Percentiles rank a stretch among this genome's conserved stretches.
These are phyloP conservation scores for Mycena olivaceomarginata DNA, from an alignment of 768 basidiomycete genomes.

Conservation along the genomic window DNA sequence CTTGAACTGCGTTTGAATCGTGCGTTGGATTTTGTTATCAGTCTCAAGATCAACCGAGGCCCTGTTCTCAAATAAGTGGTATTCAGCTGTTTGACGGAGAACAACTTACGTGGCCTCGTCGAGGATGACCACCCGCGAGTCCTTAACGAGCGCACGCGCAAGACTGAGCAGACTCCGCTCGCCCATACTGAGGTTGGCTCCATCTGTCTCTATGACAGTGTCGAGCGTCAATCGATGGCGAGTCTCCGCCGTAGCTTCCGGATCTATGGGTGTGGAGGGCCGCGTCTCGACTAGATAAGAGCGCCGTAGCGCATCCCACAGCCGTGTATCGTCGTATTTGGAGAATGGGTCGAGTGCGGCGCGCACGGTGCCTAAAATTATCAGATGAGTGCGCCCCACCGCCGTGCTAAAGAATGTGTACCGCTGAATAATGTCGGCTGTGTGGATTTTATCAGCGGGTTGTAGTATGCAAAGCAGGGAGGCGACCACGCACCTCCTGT, in stretches of 20 bases:
- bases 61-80: slow-evolving; percentile 41
- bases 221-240: slow-evolving; percentile 75
- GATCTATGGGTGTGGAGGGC: slow-evolving; percentile 24
- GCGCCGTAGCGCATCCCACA: slow-evolving; percentile 85
- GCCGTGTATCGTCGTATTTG: slow-evolving; percentile 75
- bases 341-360: slow-evolving; percentile 69
- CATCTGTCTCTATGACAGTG: slow-evolving; percentile 84
- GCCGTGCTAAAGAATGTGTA: slow-evolving; percentile 37
- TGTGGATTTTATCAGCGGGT: neutral
- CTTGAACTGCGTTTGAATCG: slow-evolving; percentile 80
- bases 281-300: slow-evolving; percentile 62
- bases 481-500: slow-evolving; percentile 70
- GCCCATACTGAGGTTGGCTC: slow-evolving; percentile 82
- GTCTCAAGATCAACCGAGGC: slow-evolving; percentile 88
- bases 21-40: slow-evolving; percentile 61
- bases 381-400: neutral
- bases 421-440: slow-evolving; percentile 77
- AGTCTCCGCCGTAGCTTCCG: slow-evolving; percentile 68
- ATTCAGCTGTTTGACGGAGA: neutral
- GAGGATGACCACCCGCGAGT: slow-evolving; percentile 84
- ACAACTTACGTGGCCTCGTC: slow-evolving; percentile 81
- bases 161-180: slow-evolving; percentile 84
- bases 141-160: slow-evolving; percentile 84
- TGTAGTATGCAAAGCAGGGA: no score
- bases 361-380: slow-evolving; percentile 23